These are phyloP conservation scores for Coriaria nepalensis DNA, from an alignment of 306 rosid species.

Conservation along the genomic window DNA sequence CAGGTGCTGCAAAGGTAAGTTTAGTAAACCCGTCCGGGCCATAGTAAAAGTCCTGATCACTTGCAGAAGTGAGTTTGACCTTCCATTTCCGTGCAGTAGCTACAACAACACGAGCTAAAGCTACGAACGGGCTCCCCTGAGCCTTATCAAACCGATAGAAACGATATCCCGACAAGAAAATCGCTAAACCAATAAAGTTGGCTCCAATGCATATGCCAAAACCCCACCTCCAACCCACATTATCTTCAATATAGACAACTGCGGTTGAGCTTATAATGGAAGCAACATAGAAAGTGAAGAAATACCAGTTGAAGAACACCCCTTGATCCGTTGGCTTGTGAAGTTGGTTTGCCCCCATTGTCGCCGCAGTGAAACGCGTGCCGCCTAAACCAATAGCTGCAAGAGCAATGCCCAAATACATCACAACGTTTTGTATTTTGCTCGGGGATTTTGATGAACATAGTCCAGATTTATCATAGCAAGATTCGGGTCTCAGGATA, in stretches of 20 bases:
- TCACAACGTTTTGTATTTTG: slow-evolving; percentile 18
- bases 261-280: slow-evolving; percentile 13
- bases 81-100: slow-evolving; percentile 18
- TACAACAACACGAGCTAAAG: slow-evolving; percentile 19
- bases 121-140: slow-evolving; percentile 20
- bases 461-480: slow-evolving; percentile 6
- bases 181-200: background rate
- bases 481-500: slow-evolving; percentile 18
- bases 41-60: slow-evolving; percentile 12
- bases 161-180: slow-evolving; percentile 14
- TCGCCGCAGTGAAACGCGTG: slow-evolving; percentile 29
- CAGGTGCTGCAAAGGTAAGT: slow-evolving; percentile 5
- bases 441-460: slow-evolving; percentile 14
- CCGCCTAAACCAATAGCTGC: slow-evolving; percentile 26
- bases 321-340: slow-evolving; percentile 11
- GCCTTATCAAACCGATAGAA: slow-evolving; percentile 16
- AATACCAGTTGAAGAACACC: slow-evolving; percentile 29
- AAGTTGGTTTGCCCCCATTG: slow-evolving; percentile 30
- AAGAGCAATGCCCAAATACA: slow-evolving; percentile 16
- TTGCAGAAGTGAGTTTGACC: background rate
- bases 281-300: slow-evolving; percentile 18
- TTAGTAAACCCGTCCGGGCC: slow-evolving; percentile 3
- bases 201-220: slow-evolving; percentile 16
- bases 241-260: slow-evolving; percentile 7
- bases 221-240: slow-evolving; percentile 23